A percentile compares a stretch with the other conserved stretches of the same genome.
Evolutionary conservation across 768 basidiomycete species (phyloP).

Genomic region (Wakefieldia striispora): DNA sequence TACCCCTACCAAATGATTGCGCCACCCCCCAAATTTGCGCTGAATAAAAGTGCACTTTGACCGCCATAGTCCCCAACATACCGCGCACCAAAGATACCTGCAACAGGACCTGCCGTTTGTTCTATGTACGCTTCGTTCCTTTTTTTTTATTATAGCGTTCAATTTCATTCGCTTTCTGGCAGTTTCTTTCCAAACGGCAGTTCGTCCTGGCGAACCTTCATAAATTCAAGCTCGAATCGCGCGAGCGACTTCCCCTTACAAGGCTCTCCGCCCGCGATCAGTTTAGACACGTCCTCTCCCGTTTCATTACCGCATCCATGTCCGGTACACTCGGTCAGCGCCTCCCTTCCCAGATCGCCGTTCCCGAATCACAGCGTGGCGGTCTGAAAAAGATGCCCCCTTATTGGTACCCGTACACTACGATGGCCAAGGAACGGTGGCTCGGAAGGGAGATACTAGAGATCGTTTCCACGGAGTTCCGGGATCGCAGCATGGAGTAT

Average conservation of each 20-base stretch:
- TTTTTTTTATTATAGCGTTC: not conserved
- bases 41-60: too few relatives aligned
- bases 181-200: slow-evolving; percentile 27
- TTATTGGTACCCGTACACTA: slow-evolving; percentile 92
- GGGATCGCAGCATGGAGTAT: slow-evolving; percentile 92
- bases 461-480: slow-evolving; percentile 90
- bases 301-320: slow-evolving; percentile 53
- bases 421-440: slow-evolving; percentile 92
- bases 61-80: too few relatives aligned
- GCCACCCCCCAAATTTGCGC: too few relatives aligned
- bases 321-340: slow-evolving; percentile 25
- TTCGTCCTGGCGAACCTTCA: slow-evolving; percentile 31
- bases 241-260: slow-evolving; percentile 40
- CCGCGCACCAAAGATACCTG: slow-evolving; percentile 17
- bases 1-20: too few relatives aligned
- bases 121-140: slow-evolving; percentile 8
- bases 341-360: slow-evolving; percentile 24
- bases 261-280: slow-evolving; percentile 50
- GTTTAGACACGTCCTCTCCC: slow-evolving; percentile 55
- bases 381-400: slow-evolving; percentile 80
- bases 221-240: slow-evolving; percentile 25
- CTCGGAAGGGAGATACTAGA: slow-evolving; percentile 84
- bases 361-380: slow-evolving; percentile 14
- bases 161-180: not conserved
- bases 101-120: slow-evolving; percentile 24